Conservation (phyloP, 306 rosid species). For the Hippophae gyantsensis region DNA sequence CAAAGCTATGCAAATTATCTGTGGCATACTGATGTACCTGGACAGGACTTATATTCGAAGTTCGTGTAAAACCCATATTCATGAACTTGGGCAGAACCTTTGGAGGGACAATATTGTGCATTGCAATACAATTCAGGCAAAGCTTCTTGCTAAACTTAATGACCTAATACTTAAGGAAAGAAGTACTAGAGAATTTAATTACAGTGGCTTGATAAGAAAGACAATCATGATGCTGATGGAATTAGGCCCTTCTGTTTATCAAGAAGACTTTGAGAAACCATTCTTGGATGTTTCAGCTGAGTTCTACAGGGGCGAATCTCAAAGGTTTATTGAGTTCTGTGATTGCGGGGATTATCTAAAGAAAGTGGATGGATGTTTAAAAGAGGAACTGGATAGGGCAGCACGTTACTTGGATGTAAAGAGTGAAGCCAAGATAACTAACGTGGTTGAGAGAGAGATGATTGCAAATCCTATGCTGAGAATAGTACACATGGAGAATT, state of each 20-base stretch:
- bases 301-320: slow-evolving; percentile 56
- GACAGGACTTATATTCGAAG: slow-evolving; percentile 77
- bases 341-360: slow-evolving; percentile 76
- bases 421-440: slow-evolving; percentile 60
- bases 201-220: slow-evolving; percentile 61
- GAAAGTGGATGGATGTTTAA: slow-evolving; percentile 61
- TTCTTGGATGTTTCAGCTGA: slow-evolving; percentile 23
- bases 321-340: slow-evolving; percentile 60
- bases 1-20: slow-evolving; percentile 65
- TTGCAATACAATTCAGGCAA: slow-evolving; percentile 52
- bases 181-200: slow-evolving; percentile 52
- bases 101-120: slow-evolving; percentile 75
- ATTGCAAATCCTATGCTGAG: slow-evolving; percentile 68
- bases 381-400: slow-evolving; percentile 87
- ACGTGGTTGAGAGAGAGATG: slow-evolving; percentile 76
- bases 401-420: slow-evolving; percentile 69
- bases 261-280: slow-evolving; percentile 55
- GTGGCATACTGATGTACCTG: slow-evolving; percentile 88
- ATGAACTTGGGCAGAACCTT: slow-evolving; percentile 67
- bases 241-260: slow-evolving; percentile 65
- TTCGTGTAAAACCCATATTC: slow-evolving; percentile 54
- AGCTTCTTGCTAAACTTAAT: slow-evolving; percentile 47
- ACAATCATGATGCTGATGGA: slow-evolving; percentile 69
- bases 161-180: slow-evolving; percentile 58
- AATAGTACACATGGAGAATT: slow-evolving; percentile 71